Conservation (phyloP, 805 yeast species). For the Lachancea quebecensis region DNA sequence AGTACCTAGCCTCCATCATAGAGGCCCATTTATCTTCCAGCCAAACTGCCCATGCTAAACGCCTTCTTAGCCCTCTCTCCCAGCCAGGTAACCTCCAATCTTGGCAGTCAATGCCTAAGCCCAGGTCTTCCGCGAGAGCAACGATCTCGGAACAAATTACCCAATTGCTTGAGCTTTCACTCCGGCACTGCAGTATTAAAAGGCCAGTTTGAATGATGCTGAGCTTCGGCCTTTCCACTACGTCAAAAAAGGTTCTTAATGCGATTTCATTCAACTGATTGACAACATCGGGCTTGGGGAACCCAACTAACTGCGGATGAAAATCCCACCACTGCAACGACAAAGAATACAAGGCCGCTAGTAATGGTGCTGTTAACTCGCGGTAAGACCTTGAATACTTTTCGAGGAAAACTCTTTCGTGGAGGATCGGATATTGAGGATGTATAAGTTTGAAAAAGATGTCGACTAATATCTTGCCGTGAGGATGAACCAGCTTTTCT, state of each 20-base stretch:
- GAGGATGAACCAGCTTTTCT: constrained; percentile 84
- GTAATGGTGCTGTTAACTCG: constrained; percentile 82
- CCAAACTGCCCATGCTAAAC: constrained; percentile 95
- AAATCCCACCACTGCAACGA: constrained; percentile 93
- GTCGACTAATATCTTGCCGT: constrained; percentile 75
- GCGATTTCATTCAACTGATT: constrained; percentile 65
- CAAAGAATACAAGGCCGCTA: constrained; percentile 83
- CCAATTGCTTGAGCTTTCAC: constrained; percentile 69
- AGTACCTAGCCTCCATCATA: constrained; percentile 73
- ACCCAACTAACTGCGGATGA: constrained; percentile 60
- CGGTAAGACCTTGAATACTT: constrained; percentile 86
- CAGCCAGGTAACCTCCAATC: constrained; percentile 90
- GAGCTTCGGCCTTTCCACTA: constrained; percentile 78
- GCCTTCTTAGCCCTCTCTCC: constrained; percentile 83
- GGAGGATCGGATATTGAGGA: constrained; percentile 86
- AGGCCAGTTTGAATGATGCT: constrained; percentile 91
- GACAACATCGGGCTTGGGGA: constrained; percentile 68
- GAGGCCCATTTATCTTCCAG: constrained; percentile 89
- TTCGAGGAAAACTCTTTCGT: constrained; percentile 85
- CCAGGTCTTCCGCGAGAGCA: constrained; percentile 82
- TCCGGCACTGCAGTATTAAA: constrained; percentile 54
- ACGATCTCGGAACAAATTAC: constrained; percentile 79
- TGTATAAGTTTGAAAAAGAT: constrained; percentile 80
- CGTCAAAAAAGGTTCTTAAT: constrained; percentile 55
- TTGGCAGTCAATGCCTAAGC: constrained; percentile 84